Base-by-base conservation (phyloP, 2,329 filamentous ascomycete genomes). In the Didymella keratinophila region DNA sequence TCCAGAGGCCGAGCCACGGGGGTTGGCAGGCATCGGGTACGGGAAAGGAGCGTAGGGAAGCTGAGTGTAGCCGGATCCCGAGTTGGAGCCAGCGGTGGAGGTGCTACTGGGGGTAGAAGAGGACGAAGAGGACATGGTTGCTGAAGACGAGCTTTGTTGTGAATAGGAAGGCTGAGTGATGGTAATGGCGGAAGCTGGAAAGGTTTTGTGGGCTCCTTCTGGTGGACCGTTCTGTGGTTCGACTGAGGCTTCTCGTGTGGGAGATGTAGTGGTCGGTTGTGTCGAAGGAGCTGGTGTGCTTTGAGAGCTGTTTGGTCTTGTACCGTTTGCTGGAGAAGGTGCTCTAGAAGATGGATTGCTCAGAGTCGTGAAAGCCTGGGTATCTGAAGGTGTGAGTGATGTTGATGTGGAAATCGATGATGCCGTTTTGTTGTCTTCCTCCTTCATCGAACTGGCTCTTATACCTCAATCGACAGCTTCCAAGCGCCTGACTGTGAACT, bases 11-110 rank as follows among this genome's bases (percentile, higher is more conserved):
- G 62, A 64, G 14, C 71, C 69, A 9, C 70, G 60, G 2, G 65
- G 61, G 44, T 69, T 71, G 12, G 66, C 67, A 2, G 74, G 73
- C 69, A 74, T 73, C 1, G 71, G 73, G 58, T 75, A 76, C 14
- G 74, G 74, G 48, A 76, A 76, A 1, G 74, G 74, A 7, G 74
- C 73, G 52, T 76, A 76, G 0, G 73, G 74, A 6, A 76, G 71
- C 49, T 75, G 69, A 34, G 61, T 54, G 12, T 71, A 71, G 36
- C 58, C 61, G 23, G 71, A 68, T 30, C 70, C 70, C 5, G 73
- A 70, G 5, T 60, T 70, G 20, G 71, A 60, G 10, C 70, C 71
- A 10, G 69, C 63, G 3, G 72, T 75, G n/a, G 65, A 71, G 11
- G 73, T 76, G 58, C 61, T 71, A 21, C 66, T 64, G 18, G 72